These are phyloP conservation scores for Capsicum pubescens DNA, from an alignment of 257 asterid genomes.

Conservation along the genomic window DNA sequence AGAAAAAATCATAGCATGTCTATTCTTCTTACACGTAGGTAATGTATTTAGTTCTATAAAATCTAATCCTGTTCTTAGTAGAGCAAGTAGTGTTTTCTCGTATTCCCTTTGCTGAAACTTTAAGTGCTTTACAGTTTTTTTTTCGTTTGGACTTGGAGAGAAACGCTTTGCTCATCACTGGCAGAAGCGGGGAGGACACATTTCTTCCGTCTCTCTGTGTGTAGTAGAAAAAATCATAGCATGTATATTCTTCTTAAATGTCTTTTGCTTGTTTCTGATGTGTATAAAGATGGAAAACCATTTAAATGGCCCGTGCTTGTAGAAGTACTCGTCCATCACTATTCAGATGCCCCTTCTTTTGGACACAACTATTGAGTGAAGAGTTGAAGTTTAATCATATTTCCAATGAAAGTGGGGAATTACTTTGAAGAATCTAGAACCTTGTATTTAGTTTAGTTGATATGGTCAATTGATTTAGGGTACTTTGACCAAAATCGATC, in stretches of 20 bases:
- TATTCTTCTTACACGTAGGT: not conserved
- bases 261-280: not conserved
- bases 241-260: conserved; percentile 11
- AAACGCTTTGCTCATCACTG: not conserved
- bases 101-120: no score
- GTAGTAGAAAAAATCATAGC: not conserved
- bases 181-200: not conserved
- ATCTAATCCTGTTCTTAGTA: not conserved
- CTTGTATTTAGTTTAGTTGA: not conserved
- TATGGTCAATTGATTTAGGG: not conserved
- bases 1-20: not conserved
- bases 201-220: not conserved
- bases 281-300: not conserved
- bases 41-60: no score
- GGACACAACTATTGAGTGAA: not conserved
- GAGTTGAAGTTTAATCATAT: not conserved
- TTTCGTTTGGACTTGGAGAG: not conserved
- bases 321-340: not conserved
- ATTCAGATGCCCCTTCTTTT: not conserved
- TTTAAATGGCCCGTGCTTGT: not conserved
- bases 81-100: not conserved
- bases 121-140: not conserved
- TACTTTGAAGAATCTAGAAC: not conserved
- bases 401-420: not conserved
- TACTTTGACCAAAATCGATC: not conserved